A percentile compares a stretch with the other conserved stretches of the same genome.
These are phyloP conservation scores for Sporopachydermia cereana DNA, from an alignment of 1,139 yeast genomes.

Conservation along the genomic window DNA sequence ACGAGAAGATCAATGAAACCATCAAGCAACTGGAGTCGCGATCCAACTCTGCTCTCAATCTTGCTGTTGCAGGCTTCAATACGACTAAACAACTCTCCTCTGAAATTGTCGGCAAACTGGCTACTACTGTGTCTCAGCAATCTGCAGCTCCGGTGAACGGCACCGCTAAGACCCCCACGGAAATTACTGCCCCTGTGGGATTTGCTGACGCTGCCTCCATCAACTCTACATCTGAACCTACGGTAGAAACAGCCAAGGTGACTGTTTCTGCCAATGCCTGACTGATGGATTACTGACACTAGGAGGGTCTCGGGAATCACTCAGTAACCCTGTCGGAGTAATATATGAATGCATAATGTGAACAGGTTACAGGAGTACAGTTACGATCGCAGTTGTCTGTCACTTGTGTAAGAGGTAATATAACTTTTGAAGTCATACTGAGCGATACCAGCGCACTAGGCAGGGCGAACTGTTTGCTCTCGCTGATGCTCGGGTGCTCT, in stretches of 20 bases:
- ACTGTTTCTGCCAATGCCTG: constrained; percentile 5
- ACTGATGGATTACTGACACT: too few relatives aligned
- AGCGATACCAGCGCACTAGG: too few relatives aligned
- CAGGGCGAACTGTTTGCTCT: too few relatives aligned
- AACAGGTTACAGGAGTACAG: too few relatives aligned
- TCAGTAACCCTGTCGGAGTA: too few relatives aligned
- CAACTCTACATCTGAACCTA: constrained; percentile 1
- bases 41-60: background rate
- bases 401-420: too few relatives aligned
- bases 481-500: too few relatives aligned
- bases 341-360: too few relatives aligned
- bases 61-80: constrained; percentile 1
- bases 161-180: background rate
- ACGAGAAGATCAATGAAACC: background rate
- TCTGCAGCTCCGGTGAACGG: background rate
- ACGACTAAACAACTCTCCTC: constrained; percentile 2
- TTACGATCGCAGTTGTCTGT: too few relatives aligned
- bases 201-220: background rate
- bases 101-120: background rate
- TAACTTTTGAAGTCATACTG: too few relatives aligned
- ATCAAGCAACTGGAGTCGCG: background rate
- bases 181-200: background rate
- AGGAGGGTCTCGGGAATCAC: too few relatives aligned
- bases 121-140: background rate
- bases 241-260: constrained; percentile 5